A percentile compares a stretch with the other conserved stretches of the same genome.
These are phyloP conservation scores for Thelonectria blattea DNA, from an alignment of 2,329 filamentous ascomycete genomes.

Conservation along the genomic window DNA sequence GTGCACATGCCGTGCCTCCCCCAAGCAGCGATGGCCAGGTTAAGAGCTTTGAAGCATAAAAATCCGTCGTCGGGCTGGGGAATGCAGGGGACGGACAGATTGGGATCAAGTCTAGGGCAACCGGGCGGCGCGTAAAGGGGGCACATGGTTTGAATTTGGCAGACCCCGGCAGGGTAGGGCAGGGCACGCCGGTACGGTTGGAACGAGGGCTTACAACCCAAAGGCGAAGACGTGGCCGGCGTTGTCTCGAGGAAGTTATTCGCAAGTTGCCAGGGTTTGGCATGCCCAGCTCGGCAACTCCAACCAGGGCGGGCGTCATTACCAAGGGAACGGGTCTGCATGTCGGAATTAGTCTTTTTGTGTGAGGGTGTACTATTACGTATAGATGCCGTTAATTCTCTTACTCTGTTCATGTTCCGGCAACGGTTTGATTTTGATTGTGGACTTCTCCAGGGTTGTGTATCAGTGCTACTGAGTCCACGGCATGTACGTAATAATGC, in stretches of 20 bases:
- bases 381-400: slow-evolving; percentile 18
- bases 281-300: background rate
- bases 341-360: slow-evolving; percentile 16
- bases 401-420: slow-evolving; percentile 2
- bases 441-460: background rate
- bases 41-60: slow-evolving; percentile 64
- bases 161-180: slow-evolving; percentile 3
- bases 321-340: slow-evolving; percentile 6
- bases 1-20: slow-evolving; percentile 56
- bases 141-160: slow-evolving; percentile 16
- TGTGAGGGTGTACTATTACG: slow-evolving; percentile 24
- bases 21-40: slow-evolving; percentile 60
- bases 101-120: slow-evolving; percentile 30
- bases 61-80: background rate
- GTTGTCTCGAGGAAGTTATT: background rate
- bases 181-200: slow-evolving; percentile 4
- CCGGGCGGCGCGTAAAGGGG: slow-evolving; percentile 23
- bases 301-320: background rate
- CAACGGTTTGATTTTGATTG: background rate
- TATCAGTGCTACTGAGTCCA: background rate
- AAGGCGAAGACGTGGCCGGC: background rate
- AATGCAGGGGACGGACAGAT: slow-evolving; percentile 17
- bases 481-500: background rate
- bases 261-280: background rate
- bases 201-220: background rate